Base-by-base conservation (phyloP, 1,284 basidiomycete species). In the Bjerkandera adusta region DNA sequence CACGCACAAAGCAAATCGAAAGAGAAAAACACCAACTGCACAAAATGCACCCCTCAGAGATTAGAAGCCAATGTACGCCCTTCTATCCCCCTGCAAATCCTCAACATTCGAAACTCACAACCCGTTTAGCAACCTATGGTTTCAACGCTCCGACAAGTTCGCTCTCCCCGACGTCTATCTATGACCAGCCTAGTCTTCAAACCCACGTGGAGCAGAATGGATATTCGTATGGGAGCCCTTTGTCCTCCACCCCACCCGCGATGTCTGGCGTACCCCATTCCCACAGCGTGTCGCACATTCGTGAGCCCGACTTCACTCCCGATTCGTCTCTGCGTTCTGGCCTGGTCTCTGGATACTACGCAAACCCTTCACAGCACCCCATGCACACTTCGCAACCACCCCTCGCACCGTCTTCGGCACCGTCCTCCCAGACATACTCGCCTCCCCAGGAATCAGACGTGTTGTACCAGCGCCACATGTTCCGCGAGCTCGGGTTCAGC, bases 401-500 rank as follows among this genome's bases (percentile, higher is more conserved):
- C 3, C 25, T 36, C 11, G 32, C 34, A 12, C 38, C 25, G 13
- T n/a, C 40, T 36, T 20, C 33, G 21, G 13, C 50, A 42, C 42
- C 22, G 18, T 35, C 36, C 22, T 47, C 48, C 15, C 34, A 26
- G 15, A 5, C 44, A 3, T 50, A 30, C 38, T 29, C 43, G 16
- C 37, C 43, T 30, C 29, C 51, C 25, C 39, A 36, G 42, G 34
- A 79, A 52, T 69, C 73, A 27, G 82, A 85, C 57, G 73, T 73
- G 13, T 68, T 77, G 39, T 88, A 88, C 63, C 86, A 81, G 73
- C 76, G 76, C 54, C 77, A 77, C 48, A 85, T 88, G 81, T 77
- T 85, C 54, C 65, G 77, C 43, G 83, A 86, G 52, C 71, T 86
- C 18, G 85, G 85, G 15, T 81, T 62, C 45, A 58, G 56, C 16